phyloP scores from a whole-genome alignment of 495 filamentous ascomycete species.

The Talaromyces adpressus region DNA sequence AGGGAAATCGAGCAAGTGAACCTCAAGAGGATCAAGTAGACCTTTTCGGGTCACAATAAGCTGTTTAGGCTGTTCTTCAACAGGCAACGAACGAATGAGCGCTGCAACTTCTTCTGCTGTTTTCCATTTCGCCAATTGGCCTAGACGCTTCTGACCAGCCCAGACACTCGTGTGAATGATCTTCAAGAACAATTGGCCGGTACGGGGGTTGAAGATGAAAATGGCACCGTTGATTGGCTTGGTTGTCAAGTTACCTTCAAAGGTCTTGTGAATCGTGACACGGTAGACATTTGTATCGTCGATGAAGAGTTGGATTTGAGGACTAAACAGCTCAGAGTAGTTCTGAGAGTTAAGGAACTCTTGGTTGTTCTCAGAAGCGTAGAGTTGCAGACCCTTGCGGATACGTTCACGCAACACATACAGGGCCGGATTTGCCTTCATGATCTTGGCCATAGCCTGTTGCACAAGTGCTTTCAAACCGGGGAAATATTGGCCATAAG shows the following conservation, averaged over 20 bases:
- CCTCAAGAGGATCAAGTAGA: slow-evolving; percentile 93
- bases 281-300: slow-evolving; percentile 99
- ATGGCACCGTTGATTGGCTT: slow-evolving; percentile 99
- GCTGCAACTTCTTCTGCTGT: slow-evolving; percentile 99
- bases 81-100: slow-evolving; percentile 90
- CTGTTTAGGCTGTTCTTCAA: slow-evolving; percentile 98
- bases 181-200: slow-evolving; percentile 96
- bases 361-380: slow-evolving; percentile 98
- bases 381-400: slow-evolving; percentile 95
- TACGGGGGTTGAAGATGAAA: slow-evolving; percentile 99
- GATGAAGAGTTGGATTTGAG: slow-evolving; percentile 98
- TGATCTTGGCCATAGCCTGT: slow-evolving; percentile 98
- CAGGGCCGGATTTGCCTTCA: slow-evolving; percentile 97
- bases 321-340: slow-evolving; percentile 98
- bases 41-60: slow-evolving; percentile 98
- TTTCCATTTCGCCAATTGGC: slow-evolving; percentile 99
- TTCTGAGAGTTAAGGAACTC: slow-evolving; percentile 99
- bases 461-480: slow-evolving; percentile 94
- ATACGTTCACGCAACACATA: slow-evolving; percentile 98
- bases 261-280: slow-evolving; percentile 99
- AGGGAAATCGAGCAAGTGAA: slow-evolving; percentile 95
- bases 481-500: slow-evolving; percentile 98
- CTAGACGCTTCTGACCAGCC: slow-evolving; percentile 98
- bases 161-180: slow-evolving; percentile 99
- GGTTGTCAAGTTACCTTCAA: slow-evolving; percentile 97